phyloP scores from a whole-genome alignment of 768 basidiomycete species.

The Porpolomopsis calyptriformis region DNA sequence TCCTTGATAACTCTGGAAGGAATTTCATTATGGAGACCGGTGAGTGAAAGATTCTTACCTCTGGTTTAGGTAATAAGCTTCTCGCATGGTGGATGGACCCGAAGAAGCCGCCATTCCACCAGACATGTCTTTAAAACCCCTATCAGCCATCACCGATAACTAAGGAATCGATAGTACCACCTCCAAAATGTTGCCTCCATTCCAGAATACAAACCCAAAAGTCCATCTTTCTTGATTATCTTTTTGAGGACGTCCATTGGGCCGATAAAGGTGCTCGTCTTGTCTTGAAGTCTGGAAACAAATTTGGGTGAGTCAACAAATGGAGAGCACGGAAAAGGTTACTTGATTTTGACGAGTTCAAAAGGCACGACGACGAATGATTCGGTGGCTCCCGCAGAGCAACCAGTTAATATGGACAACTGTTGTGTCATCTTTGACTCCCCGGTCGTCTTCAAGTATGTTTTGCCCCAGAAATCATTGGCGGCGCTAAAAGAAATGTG shows the following conservation, averaged over 20 bases:
- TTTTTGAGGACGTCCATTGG: slow-evolving; percentile 86
- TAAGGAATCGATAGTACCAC: slow-evolving; percentile 28
- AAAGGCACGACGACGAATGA: slow-evolving; percentile 94
- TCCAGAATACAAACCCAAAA: slow-evolving; percentile 81
- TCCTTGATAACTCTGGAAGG: slow-evolving; percentile 49
- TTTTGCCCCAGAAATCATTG: slow-evolving; percentile 96
- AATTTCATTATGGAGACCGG: background rate
- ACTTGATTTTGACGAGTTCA: slow-evolving; percentile 89
- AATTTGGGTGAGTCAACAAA: background rate
- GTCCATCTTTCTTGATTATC: slow-evolving; percentile 64
- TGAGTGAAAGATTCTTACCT: slow-evolving; percentile 42
- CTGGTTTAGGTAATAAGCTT: slow-evolving; percentile 68
- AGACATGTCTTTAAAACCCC: slow-evolving; percentile 47
- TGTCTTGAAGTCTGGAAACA: slow-evolving; percentile 70
- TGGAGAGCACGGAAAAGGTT: background rate
- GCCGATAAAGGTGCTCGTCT: slow-evolving; percentile 79
- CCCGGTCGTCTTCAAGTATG: slow-evolving; percentile 49
- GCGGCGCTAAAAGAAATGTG: slow-evolving; percentile 48
- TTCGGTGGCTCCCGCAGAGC: slow-evolving; percentile 92
- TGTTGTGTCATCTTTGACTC: slow-evolving; percentile 79
- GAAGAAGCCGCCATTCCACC: slow-evolving; percentile 97
- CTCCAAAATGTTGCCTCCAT: slow-evolving; percentile 99
- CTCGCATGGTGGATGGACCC: slow-evolving; percentile 84
- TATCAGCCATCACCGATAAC: background rate
- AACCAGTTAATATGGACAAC: slow-evolving; percentile 85